These are phyloP conservation scores for Haemoproteus tartakovskyi DNA, from an alignment of 169 alveolate species.

Conservation along the genomic window DNA sequence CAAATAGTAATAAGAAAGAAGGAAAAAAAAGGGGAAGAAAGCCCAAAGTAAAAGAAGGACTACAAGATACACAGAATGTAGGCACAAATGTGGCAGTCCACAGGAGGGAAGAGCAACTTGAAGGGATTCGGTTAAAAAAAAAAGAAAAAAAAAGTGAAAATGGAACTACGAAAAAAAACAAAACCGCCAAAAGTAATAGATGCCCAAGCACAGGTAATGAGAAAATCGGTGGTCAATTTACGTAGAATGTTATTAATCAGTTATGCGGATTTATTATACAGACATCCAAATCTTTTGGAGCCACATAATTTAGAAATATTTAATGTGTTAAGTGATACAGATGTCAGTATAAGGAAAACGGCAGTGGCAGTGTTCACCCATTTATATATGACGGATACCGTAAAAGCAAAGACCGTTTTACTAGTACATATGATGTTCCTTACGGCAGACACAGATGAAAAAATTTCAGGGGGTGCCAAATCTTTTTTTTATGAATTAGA, in stretches of 20 bases:
- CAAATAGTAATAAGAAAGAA: no score
- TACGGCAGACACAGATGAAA: slow-evolving; percentile 70
- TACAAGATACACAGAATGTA: no score
- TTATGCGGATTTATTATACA: slow-evolving; percentile 77
- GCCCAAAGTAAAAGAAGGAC: no score
- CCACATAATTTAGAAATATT: slow-evolving; percentile 75
- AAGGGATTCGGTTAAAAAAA: no score
- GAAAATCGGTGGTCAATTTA: slow-evolving; percentile 28
- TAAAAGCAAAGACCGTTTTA: slow-evolving; percentile 75
- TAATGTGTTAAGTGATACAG: slow-evolving; percentile 67
- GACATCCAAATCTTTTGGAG: slow-evolving; percentile 80
- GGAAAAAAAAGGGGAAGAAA: no score
- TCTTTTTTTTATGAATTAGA: slow-evolving; percentile 70
- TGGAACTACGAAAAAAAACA: no score
- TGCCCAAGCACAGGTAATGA: slow-evolving; percentile 13
- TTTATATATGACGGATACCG: slow-evolving; percentile 79
- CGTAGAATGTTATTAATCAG: slow-evolving; percentile 74
- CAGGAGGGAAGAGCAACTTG: no score
- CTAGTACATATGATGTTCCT: slow-evolving; percentile 76
- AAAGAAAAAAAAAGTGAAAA: no score
- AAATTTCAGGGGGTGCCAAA: slow-evolving; percentile 71
- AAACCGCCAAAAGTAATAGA: no score
- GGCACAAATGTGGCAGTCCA: no score
- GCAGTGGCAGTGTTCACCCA: slow-evolving; percentile 81
- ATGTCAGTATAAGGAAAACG: slow-evolving; percentile 71